Conservation (phyloP, 495 filamentous ascomycete species). For the Chlorociboria aeruginascens region DNA sequence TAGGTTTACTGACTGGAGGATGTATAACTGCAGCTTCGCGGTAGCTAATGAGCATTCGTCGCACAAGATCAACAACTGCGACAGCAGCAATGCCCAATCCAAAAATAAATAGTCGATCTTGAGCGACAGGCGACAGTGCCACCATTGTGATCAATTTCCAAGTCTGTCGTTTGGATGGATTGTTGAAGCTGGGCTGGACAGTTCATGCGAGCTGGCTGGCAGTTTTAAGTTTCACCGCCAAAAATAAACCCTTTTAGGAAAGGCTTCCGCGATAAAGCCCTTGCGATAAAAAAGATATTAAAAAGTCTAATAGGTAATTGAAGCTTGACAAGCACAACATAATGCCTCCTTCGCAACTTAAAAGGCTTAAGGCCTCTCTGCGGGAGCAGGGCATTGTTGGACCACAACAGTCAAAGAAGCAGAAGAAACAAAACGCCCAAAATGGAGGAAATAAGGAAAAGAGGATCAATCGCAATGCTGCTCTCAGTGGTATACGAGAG, state of each 20-base stretch:
- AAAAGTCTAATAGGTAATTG: slow-evolving; percentile 18
- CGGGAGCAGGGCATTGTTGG: slow-evolving; percentile 77
- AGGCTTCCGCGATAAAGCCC: slow-evolving; percentile 12
- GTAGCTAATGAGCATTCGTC: slow-evolving; percentile 28
- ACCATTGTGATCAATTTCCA: slow-evolving; percentile 12
- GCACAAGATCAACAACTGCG: slow-evolving; percentile 26
- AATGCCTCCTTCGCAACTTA: slow-evolving; percentile 94
- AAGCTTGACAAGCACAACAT: background rate
- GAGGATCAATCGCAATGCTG: slow-evolving; percentile 57
- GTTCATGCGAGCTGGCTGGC: background rate
- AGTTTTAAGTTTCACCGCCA: slow-evolving; percentile 1
- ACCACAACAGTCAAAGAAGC: slow-evolving; percentile 83
- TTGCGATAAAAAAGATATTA: slow-evolving; percentile 18
- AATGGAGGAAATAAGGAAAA: slow-evolving; percentile 47
- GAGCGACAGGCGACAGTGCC: slow-evolving; percentile 18
- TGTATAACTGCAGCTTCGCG: slow-evolving; percentile 36
- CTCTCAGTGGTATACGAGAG: slow-evolving; percentile 75
- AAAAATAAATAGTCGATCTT: slow-evolving; percentile 32
- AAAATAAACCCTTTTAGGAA: background rate
- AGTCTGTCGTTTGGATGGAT: background rate
- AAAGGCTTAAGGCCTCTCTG: slow-evolving; percentile 84
- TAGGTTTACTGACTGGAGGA: slow-evolving; percentile 36
- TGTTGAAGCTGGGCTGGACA: background rate
- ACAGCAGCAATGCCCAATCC: slow-evolving; percentile 27
- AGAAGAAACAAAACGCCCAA: slow-evolving; percentile 63